Base-by-base conservation (phyloP, 106 monocot genomes). In the Cymbidium sinense region DNA sequence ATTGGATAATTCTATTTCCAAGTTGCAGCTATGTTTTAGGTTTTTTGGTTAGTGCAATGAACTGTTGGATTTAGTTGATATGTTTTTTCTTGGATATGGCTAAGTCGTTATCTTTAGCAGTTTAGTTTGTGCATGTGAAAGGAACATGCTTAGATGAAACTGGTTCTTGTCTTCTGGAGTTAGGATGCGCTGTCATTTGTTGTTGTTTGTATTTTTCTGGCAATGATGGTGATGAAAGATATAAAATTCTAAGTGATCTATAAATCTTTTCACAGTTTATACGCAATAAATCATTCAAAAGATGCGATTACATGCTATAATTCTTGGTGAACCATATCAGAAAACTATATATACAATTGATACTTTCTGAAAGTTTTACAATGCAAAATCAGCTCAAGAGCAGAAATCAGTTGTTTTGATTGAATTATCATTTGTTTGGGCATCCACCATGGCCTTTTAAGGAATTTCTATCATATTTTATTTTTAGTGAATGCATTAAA, bases 271-370 rank as follows among this genome's bases (percentile, higher is more conserved):
- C 23, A 0, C 55, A n/a, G 7, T 58, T 58, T 6, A 13, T 67
- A 31, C 33, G 67, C 12, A 67, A 15, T 33, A 31, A 67, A 29
- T 1, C 31, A 15, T 67, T 13, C 31, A 33, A 15, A 8, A 31
- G 67, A 33, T 33, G 33, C n/a, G 17, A 67, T 31, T 33, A 8
- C 3, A 67, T 67, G 67, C 29, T 30, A 67, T 67, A 33, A 31
- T 67, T 33, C 4, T 33, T 67, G 29, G 67, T 67, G 67, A 67
- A 67, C 67, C 12, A 29, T 67, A 67, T 62, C 67, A 67, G 29
- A 15, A 67, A 67, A 23, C 2, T 13, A 2, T 29, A 33, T 12
- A 25, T 15, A 67, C 25, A 67, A 33, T 33, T 67, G 31, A 67
- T 13, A 34, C n/a, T 67, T 31, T 67, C 15, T 29, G 67, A 67